Percentiles rank a stretch among this genome's conserved stretches.
Evolutionary conservation across 1,284 basidiomycete genomes (phyloP).

Genomic region (Ganoderma lingzhi): DNA sequence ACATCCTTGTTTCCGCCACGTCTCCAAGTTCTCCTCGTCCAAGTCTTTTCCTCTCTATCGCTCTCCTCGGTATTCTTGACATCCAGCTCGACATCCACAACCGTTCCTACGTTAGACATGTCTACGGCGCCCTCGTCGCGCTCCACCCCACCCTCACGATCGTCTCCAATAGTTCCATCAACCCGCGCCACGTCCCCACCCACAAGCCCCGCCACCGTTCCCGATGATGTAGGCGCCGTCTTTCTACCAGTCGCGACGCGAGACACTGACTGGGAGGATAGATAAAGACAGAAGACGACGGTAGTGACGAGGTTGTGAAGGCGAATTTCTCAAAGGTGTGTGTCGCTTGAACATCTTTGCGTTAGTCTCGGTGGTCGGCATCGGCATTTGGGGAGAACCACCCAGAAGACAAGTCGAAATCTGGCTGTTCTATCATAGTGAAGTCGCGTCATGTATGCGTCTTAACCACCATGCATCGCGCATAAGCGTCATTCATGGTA

Average conservation of each 20-base stretch:
- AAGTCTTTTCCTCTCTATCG: neutral
- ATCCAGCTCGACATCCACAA: neutral
- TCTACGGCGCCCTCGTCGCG: constrained; percentile 24
- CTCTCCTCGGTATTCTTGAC: neutral
- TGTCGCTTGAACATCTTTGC: neutral
- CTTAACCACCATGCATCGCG: too few relatives aligned
- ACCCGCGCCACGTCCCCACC: constrained; percentile 32
- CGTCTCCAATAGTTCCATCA: constrained; percentile 19
- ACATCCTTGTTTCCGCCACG: neutral
- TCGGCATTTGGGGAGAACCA: neutral
- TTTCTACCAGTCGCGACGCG: neutral
- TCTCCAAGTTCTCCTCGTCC: too few relatives aligned
- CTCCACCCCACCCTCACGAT: constrained; percentile 17
- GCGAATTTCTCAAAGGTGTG: constrained; percentile 1
- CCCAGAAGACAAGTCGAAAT: neutral
- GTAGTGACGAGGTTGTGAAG: neutral
- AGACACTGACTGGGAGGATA: neutral
- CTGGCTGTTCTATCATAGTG: neutral
- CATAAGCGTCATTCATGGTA: too few relatives aligned
- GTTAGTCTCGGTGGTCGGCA: neutral
- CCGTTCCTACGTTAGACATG: constrained; percentile 9
- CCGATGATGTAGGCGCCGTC: constrained; percentile 19
- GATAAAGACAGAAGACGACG: constrained; percentile 10
- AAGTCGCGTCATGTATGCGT: too few relatives aligned
- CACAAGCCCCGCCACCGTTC: constrained; percentile 22